Evolutionary conservation across 306 rosid species (phyloP), one percentile per base, ranked within the genome.

Genomic region (Dalbergia cochinchinensis): DNA sequence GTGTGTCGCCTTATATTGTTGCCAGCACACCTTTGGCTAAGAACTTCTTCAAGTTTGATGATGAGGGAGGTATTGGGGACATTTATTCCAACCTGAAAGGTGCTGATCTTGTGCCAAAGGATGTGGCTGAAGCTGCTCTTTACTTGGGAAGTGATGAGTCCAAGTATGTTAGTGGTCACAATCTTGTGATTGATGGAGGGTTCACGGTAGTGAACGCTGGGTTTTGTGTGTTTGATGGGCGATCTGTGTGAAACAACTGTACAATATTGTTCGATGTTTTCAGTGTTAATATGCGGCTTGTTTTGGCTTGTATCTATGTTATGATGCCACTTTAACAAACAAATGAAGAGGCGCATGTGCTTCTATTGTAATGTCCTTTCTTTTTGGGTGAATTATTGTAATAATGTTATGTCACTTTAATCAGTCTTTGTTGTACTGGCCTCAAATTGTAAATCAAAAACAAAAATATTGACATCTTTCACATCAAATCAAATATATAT

Each of bases 161-260:
- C 7, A 84, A 84, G 71, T 88, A 65, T 34, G 91, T 91, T 1
- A 85, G 88, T 73, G 91, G 96, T 0, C 90, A 79, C 50, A 65
- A 91, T 54, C 81, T 89, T 6, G 13, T 87, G 34, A 31, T 91
- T 0, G 90, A 89, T 64, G 95, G 92, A 64, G 91, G 91, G 19
- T 89, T 63, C 7, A 71, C 74, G 0, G 41, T 77, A 4, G 55
- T 50, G 0, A 79, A 82, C 11, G 3, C 75, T 22, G 59, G 81
- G 5, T 64, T 86, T 45, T 68, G 61, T 16, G 39, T 79, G 8
- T 82, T 20, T 20, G 22, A 77, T 62, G 80, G 44, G 0, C 14
- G 73, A 7, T 76, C 60, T 9, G 3, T 0, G 0, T 63, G 18
- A 62, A 39, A n/a, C 22, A 20, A 20, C 22, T 20, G 22, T 20